Evolutionary conservation across 163 green algal genomes (phyloP).

Genomic region (Chlorella variabilis): DNA sequence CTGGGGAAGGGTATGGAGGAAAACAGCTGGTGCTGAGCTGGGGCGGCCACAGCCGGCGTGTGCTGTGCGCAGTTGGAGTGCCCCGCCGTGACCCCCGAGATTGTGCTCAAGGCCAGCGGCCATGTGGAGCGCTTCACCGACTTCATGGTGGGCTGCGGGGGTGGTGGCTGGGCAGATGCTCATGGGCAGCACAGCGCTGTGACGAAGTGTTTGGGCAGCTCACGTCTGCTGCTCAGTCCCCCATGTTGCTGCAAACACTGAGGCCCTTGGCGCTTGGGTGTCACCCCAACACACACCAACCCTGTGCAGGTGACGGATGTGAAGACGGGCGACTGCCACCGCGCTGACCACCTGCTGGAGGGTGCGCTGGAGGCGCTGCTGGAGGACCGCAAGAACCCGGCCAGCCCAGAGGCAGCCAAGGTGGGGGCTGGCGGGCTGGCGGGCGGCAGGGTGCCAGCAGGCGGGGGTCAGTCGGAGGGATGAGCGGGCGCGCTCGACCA

Average conservation of each 20-base stretch:
- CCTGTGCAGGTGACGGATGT: constrained; percentile 81
- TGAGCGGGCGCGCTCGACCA: too few relatives aligned
- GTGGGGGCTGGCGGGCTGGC: neutral
- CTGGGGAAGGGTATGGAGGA: too few relatives aligned
- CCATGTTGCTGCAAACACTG: too few relatives aligned
- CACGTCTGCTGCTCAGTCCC: too few relatives aligned
- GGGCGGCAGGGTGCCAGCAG: too few relatives aligned
- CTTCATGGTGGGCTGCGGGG: constrained; percentile 78
- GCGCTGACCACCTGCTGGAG: constrained; percentile 97
- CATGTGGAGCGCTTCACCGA: constrained; percentile 98
- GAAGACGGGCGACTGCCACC: constrained; percentile 89
- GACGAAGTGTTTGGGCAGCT: too few relatives aligned
- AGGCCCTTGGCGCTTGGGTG: too few relatives aligned
- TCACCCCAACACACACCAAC: neutral
- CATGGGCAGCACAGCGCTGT: too few relatives aligned
- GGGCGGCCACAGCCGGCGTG: too few relatives aligned
- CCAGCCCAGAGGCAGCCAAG: constrained; percentile 49
- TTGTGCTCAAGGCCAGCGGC: constrained; percentile 89
- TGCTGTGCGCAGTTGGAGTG: constrained; percentile 82
- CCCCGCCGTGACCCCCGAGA: constrained; percentile 96
- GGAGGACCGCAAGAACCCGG: constrained; percentile 72
- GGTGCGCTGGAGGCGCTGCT: constrained; percentile 81
- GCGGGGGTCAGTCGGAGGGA: too few relatives aligned
- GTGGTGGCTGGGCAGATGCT: too few relatives aligned
- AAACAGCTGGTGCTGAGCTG: neutral